Percentiles rank a stretch among this genome's conserved stretches.
Conservation (phyloP, 805 yeast species). For the Metschnikowia colocasiae region DNA sequence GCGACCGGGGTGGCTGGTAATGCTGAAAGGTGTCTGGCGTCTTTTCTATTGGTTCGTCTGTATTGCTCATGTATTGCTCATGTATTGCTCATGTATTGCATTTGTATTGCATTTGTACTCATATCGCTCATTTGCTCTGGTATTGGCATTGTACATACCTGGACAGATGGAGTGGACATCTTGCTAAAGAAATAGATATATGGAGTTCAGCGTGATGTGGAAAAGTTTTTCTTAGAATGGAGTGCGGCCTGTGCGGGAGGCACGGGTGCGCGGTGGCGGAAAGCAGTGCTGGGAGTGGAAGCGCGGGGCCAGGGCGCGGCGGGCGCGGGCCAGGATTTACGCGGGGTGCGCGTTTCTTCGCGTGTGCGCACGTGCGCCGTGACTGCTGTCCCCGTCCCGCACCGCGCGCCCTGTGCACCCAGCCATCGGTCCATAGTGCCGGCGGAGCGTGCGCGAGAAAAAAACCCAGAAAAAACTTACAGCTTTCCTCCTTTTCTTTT, state of each 20-base stretch:
- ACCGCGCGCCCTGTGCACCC: slow-evolving; percentile 8
- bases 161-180: slow-evolving; percentile 85
- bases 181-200: slow-evolving; percentile 42
- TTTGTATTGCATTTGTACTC: too few relatives aligned
- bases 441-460: slow-evolving; percentile 7
- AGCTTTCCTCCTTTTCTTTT: slow-evolving; percentile 12
- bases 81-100: too few relatives aligned
- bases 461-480: slow-evolving; percentile 6
- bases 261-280: slow-evolving; percentile 4
- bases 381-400: slow-evolving; percentile 1
- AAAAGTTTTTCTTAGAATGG: slow-evolving; percentile 15
- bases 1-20: too few relatives aligned
- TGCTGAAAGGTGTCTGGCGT: too few relatives aligned
- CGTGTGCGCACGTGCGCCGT: not conserved
- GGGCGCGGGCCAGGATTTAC: slow-evolving; percentile 5
- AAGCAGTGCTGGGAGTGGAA: not conserved
- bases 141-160: slow-evolving; percentile 53
- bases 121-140: too few relatives aligned
- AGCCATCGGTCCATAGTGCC: slow-evolving; percentile 2
- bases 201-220: slow-evolving; percentile 18
- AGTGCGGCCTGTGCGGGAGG: slow-evolving; percentile 9
- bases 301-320: not conserved
- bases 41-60: too few relatives aligned
- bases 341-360: slow-evolving; percentile 1
- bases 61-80: too few relatives aligned